Base-by-base conservation (phyloP, 2,329 filamentous ascomycete genomes). In the Tricladium varicosporioides region DNA sequence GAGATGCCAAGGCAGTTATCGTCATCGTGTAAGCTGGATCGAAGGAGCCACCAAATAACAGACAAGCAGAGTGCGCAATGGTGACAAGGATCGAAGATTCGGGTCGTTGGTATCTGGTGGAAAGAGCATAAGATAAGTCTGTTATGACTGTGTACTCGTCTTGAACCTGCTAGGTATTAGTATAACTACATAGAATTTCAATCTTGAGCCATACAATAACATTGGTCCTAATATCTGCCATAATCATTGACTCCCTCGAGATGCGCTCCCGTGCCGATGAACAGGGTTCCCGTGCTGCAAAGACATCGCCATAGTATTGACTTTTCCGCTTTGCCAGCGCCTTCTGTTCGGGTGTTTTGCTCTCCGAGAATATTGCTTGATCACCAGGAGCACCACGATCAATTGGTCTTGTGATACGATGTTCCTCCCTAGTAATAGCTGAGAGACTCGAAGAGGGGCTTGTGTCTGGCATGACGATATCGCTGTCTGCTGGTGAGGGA, bases 1-100 rank as follows among this genome's bases (percentile, higher is more conserved):
- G 81, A 10, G 78, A 78, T 1, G 88, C 80, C 9, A 94, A 77
- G 0, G 90, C 86, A 36, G 82, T 86, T 58, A 96, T 82, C 33
- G 84, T 87, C 67, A 96, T 77, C 58, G 86, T 81, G 69, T 96
- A 97, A 16, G 90, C 89, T 2, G 90, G 88, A 51, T 92, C 87
- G 61, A 90, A 88, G 5, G 84, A 86, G 36, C 86, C 88, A 1
- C 84, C 88, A 59, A 93, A 87, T 54, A 91, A 77, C 64, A 96
- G 82, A 67, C 87, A 89, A 13, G 83, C 81, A 22, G 87, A 86
- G 67, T 94, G 89, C 44, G 88, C 82, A n/a, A 96, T 75, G 1
- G 84, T 87, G 48, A 95, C 83, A 68, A 89, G 83, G 57, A 96
- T 85, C 8, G 85, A 88, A 2, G 85, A 83, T 56, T 90, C 80